phyloP scores from a whole-genome alignment of 2,329 filamentous ascomycete genomes.

The Rhexocercosporidium sp. region DNA sequence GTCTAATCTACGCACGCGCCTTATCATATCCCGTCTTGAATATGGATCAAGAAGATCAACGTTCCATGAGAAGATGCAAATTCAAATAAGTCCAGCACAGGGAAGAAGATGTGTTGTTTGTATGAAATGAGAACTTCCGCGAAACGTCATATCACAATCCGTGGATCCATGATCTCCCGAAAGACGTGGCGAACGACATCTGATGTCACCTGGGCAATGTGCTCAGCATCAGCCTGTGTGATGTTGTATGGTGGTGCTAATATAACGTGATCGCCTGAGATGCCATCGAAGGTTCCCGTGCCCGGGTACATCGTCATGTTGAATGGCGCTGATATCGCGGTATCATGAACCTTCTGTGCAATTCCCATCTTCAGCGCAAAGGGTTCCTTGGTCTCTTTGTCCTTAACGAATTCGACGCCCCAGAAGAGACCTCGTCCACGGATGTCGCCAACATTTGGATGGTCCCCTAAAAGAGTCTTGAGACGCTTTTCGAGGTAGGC shows the following conservation, averaged over 20 bases:
- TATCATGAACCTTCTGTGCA: slow-evolving; percentile 55
- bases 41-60: not conserved
- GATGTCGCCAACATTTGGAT: slow-evolving; percentile 63
- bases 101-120: not conserved
- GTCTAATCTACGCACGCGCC: not conserved
- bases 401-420: slow-evolving; percentile 59
- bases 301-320: slow-evolving; percentile 65
- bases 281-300: slow-evolving; percentile 59
- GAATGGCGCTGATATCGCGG: slow-evolving; percentile 45
- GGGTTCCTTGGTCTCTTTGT: slow-evolving; percentile 55
- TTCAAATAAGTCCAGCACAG: not conserved
- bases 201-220: slow-evolving; percentile 53
- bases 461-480: slow-evolving; percentile 47
- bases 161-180: slow-evolving; percentile 5
- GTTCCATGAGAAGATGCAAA: not conserved
- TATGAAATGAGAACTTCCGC: not conserved
- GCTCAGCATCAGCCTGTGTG: slow-evolving; percentile 56
- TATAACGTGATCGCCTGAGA: slow-evolving; percentile 65
- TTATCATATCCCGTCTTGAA: no score
- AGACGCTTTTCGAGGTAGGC: slow-evolving; percentile 51
- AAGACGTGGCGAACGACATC: slow-evolving; percentile 36
- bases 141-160: not conserved
- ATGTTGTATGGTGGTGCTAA: slow-evolving; percentile 66
- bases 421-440: slow-evolving; percentile 64
- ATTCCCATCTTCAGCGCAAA: slow-evolving; percentile 51